Evolutionary conservation across 2,329 filamentous ascomycete genomes (phyloP), one percentile per base, ranked within the genome.

Genomic region (Hypoxylon sp.): DNA sequence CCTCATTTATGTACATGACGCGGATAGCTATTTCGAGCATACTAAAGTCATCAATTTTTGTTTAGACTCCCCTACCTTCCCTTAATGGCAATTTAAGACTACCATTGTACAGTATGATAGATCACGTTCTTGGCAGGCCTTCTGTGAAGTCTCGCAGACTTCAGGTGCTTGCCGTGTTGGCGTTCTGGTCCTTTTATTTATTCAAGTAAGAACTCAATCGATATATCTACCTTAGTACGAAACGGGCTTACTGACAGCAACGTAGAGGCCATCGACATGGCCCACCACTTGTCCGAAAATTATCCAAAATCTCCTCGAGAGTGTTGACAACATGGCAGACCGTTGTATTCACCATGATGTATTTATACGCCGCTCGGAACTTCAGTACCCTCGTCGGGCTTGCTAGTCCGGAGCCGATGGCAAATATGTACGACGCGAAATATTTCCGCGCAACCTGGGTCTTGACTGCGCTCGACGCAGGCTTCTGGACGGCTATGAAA

Each of bases 371-470:
- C 35, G 90, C 92, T 32, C 92, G 94, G 64, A 98, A 99, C 81
- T 97, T 99, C 75, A 94, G 93, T 78, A 97, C 97, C 71, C 88
- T 99, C 4, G 88, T 97, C 64, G 93, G 94, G 2, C 88, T 99
- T 56, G 94, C 97, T 73, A 94, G 92, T 72, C 95, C 96, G 3
- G 96, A 99, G 75, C 96, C 96, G 19, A 86, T 99, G 76, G 92
- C 94, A 31, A 97, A 97, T 77, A 91, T 98, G 79, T 99, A 99
- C 82, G 93, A 93, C 60, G 87, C 93, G 56, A 90, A 92, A 29
- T 99, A 97, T 82, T 99, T 97, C 79, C 91, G 96, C 53, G 96
- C 96, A 61, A 99, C 96, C 77, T 99, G 96, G 96, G 89, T 98
- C 15, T 90, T 96, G 58, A 99, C 96, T 0, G 96, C 94, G 0